Evolutionary conservation across 306 rosid species (phyloP), one percentile per base, ranked within the genome.

Genomic region (Cercis canadensis): DNA sequence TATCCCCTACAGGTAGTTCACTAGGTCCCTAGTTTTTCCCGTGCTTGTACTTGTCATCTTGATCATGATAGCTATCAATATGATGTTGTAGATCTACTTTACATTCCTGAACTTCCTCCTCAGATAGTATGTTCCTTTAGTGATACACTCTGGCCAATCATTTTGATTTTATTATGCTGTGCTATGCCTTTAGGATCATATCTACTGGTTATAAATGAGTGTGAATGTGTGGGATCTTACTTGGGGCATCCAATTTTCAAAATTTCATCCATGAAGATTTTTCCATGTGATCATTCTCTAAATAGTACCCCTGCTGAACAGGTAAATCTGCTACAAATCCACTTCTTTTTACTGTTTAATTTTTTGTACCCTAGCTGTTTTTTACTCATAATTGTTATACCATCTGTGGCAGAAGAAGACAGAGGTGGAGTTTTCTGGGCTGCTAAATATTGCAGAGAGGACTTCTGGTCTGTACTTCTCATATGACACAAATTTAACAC

Each of bases 391-490:
- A 59, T 62, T 70, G 53, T 58, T 74, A 31, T 55, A 73, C 56
- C 62, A 51, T 62, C 74, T 78, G 69, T 80, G 36, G 69, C 97
- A 94, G 95, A 91, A 87, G 75, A 94, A 87, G 86, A 79, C 87
- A 78, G 99, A 94, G 84, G 71, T 78, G 4, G 97, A 91, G 76
- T 91, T 94, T 82, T 82, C 87, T 14, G 80, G 69, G 51, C 87
- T 94, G 71, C 87, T 91, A 55, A 91, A 75, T 61, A 78, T 89
- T 78, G 96, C 87, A 41, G 97, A 94, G 87, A 94, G 66, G 80
- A 94, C 92, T 57, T 17, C 79, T 77, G 99, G 99, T 70, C 92
- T 94, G 49, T 94, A 78, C 80, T 94, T 87, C 87, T 94, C 99
- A 18, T 91, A 94, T 43, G 86, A 92, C 41, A 77, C 90, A 73